Conservation (phyloP, 768 basidiomycete genomes). For the Inosperma sp. region DNA sequence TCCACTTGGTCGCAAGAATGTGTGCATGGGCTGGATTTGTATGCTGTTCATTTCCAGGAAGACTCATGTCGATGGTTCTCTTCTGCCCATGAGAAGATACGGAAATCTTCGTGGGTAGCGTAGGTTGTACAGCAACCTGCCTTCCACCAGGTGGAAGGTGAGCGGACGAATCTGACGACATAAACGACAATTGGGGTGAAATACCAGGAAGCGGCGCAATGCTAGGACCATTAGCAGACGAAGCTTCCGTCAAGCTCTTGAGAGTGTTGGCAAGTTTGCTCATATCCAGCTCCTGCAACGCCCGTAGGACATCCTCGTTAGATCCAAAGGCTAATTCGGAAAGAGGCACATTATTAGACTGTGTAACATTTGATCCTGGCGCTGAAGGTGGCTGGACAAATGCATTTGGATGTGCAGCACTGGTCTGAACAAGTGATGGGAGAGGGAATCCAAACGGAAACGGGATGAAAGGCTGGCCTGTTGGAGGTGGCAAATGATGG, state of each 20-base stretch:
- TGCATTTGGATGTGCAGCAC: slow-evolving; percentile 15
- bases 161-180: slow-evolving; percentile 18
- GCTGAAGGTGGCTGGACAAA: slow-evolving; percentile 18
- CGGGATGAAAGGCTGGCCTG: slow-evolving; percentile 26
- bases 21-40: slow-evolving; percentile 56
- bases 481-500: slow-evolving; percentile 23
- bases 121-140: slow-evolving; percentile 41
- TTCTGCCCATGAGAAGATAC: slow-evolving; percentile 27
- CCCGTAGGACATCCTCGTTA: slow-evolving; percentile 70
- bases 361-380: slow-evolving; percentile 21
- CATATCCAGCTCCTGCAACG: slow-evolving; percentile 68
- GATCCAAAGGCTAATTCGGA: slow-evolving; percentile 46
- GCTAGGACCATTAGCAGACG: slow-evolving; percentile 37
- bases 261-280: slow-evolving; percentile 66
- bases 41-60: slow-evolving; percentile 37
- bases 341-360: background rate
- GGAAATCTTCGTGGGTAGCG: slow-evolving; percentile 27
- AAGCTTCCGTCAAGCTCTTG: slow-evolving; percentile 58
- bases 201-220: slow-evolving; percentile 23
- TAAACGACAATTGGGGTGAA: slow-evolving; percentile 17
- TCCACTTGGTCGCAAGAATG: slow-evolving; percentile 75
- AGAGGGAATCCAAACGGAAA: slow-evolving; percentile 27
- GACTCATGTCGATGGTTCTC: slow-evolving; percentile 40
- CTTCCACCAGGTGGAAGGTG: slow-evolving; percentile 33
- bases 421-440: slow-evolving; percentile 14